Evolutionary conservation across 2,329 filamentous ascomycete species (phyloP).

Genomic region (Mycosphaerelloides madeirae): DNA sequence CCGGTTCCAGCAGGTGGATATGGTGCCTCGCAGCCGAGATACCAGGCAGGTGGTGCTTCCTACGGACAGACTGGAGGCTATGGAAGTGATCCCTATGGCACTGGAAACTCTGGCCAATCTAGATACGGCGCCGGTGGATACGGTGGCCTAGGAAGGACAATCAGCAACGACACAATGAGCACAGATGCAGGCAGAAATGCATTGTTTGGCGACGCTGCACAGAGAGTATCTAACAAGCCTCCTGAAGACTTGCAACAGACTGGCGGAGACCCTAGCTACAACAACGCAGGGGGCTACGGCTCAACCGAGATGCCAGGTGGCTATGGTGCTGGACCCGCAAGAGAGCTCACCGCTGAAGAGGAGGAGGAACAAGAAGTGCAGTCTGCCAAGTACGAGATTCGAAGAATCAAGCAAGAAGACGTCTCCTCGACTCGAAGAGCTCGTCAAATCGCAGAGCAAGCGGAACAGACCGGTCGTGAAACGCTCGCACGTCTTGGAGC

Average conservation of each 20-base stretch:
- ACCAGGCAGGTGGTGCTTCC: constrained; percentile 25
- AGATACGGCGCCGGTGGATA: constrained; percentile 50
- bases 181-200: constrained; percentile 57
- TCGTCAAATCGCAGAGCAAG: constrained; percentile 61
- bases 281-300: constrained; percentile 29
- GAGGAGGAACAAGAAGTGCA: constrained; percentile 70
- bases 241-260: constrained; percentile 33
- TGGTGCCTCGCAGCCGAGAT: constrained; percentile 31
- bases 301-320: constrained; percentile 27
- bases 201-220: constrained; percentile 57
- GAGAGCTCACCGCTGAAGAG: constrained; percentile 76
- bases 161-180: constrained; percentile 47
- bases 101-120: constrained; percentile 28
- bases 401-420: constrained; percentile 71
- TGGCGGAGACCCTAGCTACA: constrained; percentile 27
- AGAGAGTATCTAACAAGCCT: constrained; percentile 47
- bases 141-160: constrained; percentile 50
- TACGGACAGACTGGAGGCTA: constrained; percentile 46
- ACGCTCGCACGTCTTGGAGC: constrained; percentile 69
- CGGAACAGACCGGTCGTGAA: constrained; percentile 65
- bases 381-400: constrained; percentile 68
- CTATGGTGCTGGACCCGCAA: constrained; percentile 58
- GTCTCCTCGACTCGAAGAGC: constrained; percentile 68
- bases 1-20: constrained; percentile 44
- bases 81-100: constrained; percentile 51